Evolutionary conservation across 352 stramenopile species (phyloP).

Genomic region (Pythium insidiosum): DNA sequence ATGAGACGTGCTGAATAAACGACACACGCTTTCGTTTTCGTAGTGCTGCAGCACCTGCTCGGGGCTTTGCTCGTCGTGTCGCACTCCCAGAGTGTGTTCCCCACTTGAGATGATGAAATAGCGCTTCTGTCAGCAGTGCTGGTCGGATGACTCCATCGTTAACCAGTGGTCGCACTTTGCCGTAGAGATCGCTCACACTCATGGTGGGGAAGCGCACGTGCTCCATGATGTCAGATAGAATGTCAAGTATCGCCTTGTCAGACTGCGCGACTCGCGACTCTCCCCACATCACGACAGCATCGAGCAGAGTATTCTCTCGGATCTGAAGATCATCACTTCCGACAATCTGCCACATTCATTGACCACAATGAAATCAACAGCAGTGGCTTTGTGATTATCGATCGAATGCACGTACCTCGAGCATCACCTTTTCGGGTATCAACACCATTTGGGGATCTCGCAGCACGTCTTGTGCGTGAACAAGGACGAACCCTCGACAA

Average conservation of each 20-base stretch:
- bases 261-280: conserved; percentile 49
- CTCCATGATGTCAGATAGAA: conserved; percentile 74
- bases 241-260: conserved; percentile 30
- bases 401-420: conserved; percentile 30
- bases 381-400: background rate
- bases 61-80: conserved; percentile 53
- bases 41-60: conserved; percentile 46
- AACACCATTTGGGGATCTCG: conserved; percentile 64
- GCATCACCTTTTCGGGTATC: conserved; percentile 73
- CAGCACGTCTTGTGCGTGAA: conserved; percentile 78
- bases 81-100: conserved; percentile 50
- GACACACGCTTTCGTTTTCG: conserved; percentile 83
- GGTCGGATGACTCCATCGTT: conserved; percentile 58
- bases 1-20: conserved; percentile 86
- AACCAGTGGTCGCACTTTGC: conserved; percentile 76
- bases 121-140: conserved; percentile 62
- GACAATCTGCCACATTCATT: conserved; percentile 26
- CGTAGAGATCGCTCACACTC: conserved; percentile 80
- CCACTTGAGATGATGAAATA: conserved; percentile 86
- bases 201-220: conserved; percentile 81
- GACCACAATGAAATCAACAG: background rate
- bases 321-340: conserved; percentile 82
- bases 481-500: conserved; percentile 77
- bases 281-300: conserved; percentile 74
- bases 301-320: conserved; percentile 67